Evolutionary conservation across 1,284 basidiomycete species (phyloP), one percentile per base, ranked within the genome.

Genomic region (Leccinum griseonigrum): DNA sequence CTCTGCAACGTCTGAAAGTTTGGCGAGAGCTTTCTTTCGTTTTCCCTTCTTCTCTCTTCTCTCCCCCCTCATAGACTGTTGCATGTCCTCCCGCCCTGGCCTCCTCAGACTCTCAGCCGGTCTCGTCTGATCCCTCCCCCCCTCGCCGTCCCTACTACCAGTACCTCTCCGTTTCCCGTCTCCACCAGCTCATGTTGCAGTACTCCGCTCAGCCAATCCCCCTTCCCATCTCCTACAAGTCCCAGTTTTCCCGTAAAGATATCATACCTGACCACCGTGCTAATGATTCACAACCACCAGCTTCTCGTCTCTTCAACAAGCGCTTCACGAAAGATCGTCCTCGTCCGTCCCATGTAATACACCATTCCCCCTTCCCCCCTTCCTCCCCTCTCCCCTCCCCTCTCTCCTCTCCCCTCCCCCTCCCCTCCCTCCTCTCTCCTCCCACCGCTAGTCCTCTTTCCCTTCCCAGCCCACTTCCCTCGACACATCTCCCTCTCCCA

Each of bases 121-220:
- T 80, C 81, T 81, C 75, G 81, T 84, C 81, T 83, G 83, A 81
- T 76, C 63, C 59, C 53, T 43, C 54, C 53, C 61, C 58, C 60
- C 61, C 59, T 63, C 64, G 56, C 60, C 67, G 66, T 53, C 68
- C 61, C 60, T 67, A 68, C 56, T 56, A 65, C 55, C 65, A 68
- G 54, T 66, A 67, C 51, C 64, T 66, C 34, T 67, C 69, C 40
- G 64, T 67, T 13, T 68, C 68, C 43, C 67, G 28, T 59, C 62
- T 66, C 22, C 65, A 72, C 69, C 76, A 71, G 64, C 76, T 71
- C 78, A 90, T 89, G 87, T 85, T 90, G 84, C 87, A 88, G 80
- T 87, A 84, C 71, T 81, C 85, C 60, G 78, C 83, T 64, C 84
- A 84, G 64, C 83, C 85, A 48, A 75, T 82, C 76, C 72, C 77